Evolutionary conservation across 2,329 filamentous ascomycete genomes (phyloP), one percentile per base, ranked within the genome.

Genomic region (Talaromyces piceae): DNA sequence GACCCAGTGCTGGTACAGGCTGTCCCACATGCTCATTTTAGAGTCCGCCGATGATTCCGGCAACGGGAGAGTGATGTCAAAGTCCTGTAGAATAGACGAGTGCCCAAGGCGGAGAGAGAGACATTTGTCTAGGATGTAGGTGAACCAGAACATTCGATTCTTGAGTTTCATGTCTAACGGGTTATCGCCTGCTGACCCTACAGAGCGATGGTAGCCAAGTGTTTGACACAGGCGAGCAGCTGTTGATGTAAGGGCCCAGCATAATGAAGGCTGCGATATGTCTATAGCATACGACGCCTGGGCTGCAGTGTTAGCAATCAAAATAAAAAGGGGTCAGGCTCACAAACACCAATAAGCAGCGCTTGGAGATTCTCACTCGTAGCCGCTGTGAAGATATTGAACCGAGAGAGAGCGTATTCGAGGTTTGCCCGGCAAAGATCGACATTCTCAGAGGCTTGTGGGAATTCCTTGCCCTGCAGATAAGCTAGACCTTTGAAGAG

Each of bases 251-350:
- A 86, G 68, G n/a, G 80, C 77, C 77, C 81, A 83, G n/a, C 79
- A 80, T 3, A 86, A 72, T 0, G 80, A 81, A 1, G 81, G 80
- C 33, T 80, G 79, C 3, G 80, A 82, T 12, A 77, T 73, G 54
- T 85, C 81, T 45, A 84, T 76, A 11, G 81, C 76, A 57, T 84
- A 80, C n/a, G 80, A 67, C 4, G 79, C 74, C 79, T 84, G 46
- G 31, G 41, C 4, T 30, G 33, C 13, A 6, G 23, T 26, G 30
- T 58, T 5, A 61, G 58, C 71, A 70, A 4, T 60, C 57, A 49
- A 59, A 63, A 45, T 53, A 59, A 6, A 60, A 55, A 57, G 56
- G 37, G 44, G 22, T 25, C 23, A 8, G 7, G 20, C 4, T 16
- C 28, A 66, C 75, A 58, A 63, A 82, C 81, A 0, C 77, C 81